Evolutionary conservation across 352 stramenopile species (phyloP).

Genomic region (Elongisporangium prolatum): DNA sequence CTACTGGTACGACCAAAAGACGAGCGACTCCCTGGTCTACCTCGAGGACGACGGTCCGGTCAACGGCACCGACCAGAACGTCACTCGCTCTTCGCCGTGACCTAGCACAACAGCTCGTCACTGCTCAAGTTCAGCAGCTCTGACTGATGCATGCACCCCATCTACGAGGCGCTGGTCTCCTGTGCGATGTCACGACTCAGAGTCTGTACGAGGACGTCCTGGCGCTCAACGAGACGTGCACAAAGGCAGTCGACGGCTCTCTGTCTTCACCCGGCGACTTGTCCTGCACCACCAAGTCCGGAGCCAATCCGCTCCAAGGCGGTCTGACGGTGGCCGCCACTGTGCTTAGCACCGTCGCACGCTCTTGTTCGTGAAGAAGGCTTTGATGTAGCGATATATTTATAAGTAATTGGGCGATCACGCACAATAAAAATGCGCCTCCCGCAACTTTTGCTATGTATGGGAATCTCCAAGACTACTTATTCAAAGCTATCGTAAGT

Average conservation of each 20-base stretch:
- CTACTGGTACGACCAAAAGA: conserved; percentile 20
- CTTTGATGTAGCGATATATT: background rate
- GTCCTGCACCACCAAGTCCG: background rate
- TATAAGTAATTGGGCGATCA: too few relatives aligned
- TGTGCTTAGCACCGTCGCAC: background rate
- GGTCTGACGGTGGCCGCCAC: background rate
- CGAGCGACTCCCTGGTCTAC: conserved; percentile 26
- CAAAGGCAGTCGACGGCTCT: conserved; percentile 5
- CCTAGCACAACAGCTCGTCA: conserved; percentile 36
- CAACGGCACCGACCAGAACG: conserved; percentile 33
- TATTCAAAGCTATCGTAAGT: too few relatives aligned
- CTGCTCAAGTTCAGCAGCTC: conserved; percentile 55
- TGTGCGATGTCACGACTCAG: conserved; percentile 28
- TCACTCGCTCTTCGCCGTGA: conserved; percentile 40
- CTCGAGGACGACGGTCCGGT: conserved; percentile 40
- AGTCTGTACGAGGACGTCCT: conserved; percentile 37
- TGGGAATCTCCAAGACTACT: too few relatives aligned
- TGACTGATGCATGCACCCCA: conserved; percentile 40
- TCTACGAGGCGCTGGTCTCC: conserved; percentile 46
- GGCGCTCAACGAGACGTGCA: conserved; percentile 45
- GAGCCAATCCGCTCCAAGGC: background rate
- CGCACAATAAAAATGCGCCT: too few relatives aligned
- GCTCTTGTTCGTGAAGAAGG: background rate
- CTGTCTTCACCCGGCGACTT: background rate
- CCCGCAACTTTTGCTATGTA: too few relatives aligned